Evolutionary conservation across 495 filamentous ascomycete genomes (phyloP), one percentile per base, ranked within the genome.

Genomic region (Pyrenopolyporus hunteri): DNA sequence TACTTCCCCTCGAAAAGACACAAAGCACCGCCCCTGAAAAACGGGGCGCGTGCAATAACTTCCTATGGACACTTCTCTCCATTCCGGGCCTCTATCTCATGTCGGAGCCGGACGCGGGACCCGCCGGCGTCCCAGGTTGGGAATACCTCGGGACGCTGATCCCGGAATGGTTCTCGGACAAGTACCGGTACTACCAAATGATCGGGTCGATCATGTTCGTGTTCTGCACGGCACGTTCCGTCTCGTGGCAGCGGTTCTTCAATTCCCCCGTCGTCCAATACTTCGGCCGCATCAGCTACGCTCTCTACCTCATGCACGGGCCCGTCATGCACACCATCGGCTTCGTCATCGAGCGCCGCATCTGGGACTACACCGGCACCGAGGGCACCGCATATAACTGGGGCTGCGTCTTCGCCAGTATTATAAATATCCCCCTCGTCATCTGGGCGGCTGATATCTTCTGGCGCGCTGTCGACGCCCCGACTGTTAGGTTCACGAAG

Each of bases 261-360:
- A 72, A 72, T 29, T 53, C 60, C 13, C 16, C 52, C 3, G 13
- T 54, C 4, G 68, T 74, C 9, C 77, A 80, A 59, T 83, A 83
- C 63, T 64, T 83, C 6, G 81, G 80, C 37, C 72, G 69, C 48
- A 80, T 82, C 39, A 79, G 75, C 47, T 83, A 80, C 56, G 74
- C 78, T 25, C 58, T 83, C 7, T 83, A 83, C 55, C 71, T 83
- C 14, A 73, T 82, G 68, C 81, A 83, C 62, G 81, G 81, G 0
- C 81, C 81, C 10, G 73, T 81, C 0, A 54, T 74, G 48, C 78
- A 83, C 46, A 74, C 74, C 3, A 16, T 77, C 2, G 78, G 78
- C 3, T 80, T 75, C 50, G 50, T 66, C 3, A 59, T 79, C 4
- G 66, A 77, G 63, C 56, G 62, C 6, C 59, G 66, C 50, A 72